phyloP scores from a whole-genome alignment of 1,139 yeast genomes.

The Taiozyma sp. region DNA sequence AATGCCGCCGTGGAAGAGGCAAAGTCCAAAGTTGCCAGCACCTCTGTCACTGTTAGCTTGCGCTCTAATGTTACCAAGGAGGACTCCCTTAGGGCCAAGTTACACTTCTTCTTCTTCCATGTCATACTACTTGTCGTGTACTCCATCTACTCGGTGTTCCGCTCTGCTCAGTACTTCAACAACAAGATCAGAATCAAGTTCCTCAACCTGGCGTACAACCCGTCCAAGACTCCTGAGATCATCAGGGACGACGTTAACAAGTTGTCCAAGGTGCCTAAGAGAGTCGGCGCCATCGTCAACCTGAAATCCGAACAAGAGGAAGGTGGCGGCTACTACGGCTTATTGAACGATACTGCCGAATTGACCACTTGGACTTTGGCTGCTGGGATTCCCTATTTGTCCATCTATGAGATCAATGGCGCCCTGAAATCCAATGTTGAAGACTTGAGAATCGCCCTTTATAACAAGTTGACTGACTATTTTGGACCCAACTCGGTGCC shows the following conservation, averaged over 20 bases:
- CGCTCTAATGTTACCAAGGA: not conserved
- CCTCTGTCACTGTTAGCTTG: no score
- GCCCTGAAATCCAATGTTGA: constrained; percentile 49
- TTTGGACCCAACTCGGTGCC: constrained; percentile 75
- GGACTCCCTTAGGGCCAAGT: constrained; percentile 1
- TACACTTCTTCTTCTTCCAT: constrained; percentile 13
- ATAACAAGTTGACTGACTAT: constrained; percentile 60
- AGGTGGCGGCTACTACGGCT: constrained; percentile 84
- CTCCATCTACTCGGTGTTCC: constrained; percentile 49
- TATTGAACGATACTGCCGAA: constrained; percentile 74
- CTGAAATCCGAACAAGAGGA: constrained; percentile 73
- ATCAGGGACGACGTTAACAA: constrained; percentile 79
- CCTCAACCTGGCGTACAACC: constrained; percentile 66
- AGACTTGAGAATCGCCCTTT: constrained; percentile 55
- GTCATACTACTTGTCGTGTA: constrained; percentile 42
- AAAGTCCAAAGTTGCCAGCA: no score
- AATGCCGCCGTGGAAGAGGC: no score
- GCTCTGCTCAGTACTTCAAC: constrained; percentile 47
- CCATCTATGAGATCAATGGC: constrained; percentile 82
- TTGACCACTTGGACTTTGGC: constrained; percentile 84
- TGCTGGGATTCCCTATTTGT: constrained; percentile 69
- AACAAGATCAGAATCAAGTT: constrained; percentile 55
- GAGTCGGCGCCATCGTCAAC: constrained; percentile 68
- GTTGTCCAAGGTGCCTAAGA: constrained; percentile 71
- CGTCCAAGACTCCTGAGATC: constrained; percentile 79